A percentile compares a stretch with the other conserved stretches of the same genome.
Evolutionary conservation across 1,284 basidiomycete genomes (phyloP).

Genomic region (Earliella scabrosa): DNA sequence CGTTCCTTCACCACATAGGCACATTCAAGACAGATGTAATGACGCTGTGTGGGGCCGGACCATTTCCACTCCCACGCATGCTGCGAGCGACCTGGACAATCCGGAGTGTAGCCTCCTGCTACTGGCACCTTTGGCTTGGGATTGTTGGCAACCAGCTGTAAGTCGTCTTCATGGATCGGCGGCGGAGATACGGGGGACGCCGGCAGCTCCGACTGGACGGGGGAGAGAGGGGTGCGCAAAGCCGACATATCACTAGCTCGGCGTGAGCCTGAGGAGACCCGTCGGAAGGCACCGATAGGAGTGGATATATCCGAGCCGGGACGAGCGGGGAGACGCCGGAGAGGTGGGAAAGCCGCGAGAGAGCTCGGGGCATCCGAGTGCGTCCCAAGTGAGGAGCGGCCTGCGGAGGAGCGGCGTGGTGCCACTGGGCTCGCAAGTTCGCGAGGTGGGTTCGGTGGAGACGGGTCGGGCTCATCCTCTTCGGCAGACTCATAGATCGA

Average conservation of each 20-base stretch:
- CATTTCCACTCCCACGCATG: conserved; percentile 18
- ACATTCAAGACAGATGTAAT: conserved; percentile 19
- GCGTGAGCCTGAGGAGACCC: conserved; percentile 5
- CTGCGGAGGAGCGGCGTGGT: conserved; percentile 3
- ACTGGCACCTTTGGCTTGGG: conserved; percentile 22
- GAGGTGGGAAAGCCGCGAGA: background rate
- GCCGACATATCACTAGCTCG: background rate
- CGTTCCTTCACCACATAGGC: conserved; percentile 13
- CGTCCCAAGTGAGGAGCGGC: conserved; percentile 11
- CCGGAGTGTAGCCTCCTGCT: background rate
- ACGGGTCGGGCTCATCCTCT: conserved; percentile 2
- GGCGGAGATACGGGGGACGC: background rate
- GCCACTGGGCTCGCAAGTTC: background rate
- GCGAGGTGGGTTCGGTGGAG: background rate
- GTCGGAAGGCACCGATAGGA: conserved; percentile 3
- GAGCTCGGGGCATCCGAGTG: conserved; percentile 15
- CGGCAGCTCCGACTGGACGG: background rate
- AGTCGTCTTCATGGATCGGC: too few relatives aligned
- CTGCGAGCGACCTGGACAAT: background rate
- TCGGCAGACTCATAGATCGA: conserved; percentile 14
- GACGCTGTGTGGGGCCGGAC: conserved; percentile 11
- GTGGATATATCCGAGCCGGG: conserved; percentile 7
- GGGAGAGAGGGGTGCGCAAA: background rate
- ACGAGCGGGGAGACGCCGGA: conserved; percentile 12
- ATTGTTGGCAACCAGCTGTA: conserved; percentile 9